These are phyloP conservation scores for Yamadazyma sp. DNA, from an alignment of 805 yeast species.

Conservation along the genomic window DNA sequence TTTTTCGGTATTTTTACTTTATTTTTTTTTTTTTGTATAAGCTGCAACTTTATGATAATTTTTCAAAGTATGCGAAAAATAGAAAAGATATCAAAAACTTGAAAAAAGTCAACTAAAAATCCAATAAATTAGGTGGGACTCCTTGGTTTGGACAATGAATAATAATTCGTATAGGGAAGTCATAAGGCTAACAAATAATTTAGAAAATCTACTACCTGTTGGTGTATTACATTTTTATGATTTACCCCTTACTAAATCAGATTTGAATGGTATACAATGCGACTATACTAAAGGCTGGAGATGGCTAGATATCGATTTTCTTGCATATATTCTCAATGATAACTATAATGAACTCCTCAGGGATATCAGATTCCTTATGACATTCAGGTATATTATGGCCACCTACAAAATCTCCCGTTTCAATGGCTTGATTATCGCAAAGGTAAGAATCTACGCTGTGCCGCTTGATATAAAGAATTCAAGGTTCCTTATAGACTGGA, in stretches of 20 bases:
- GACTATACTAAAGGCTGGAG: constrained; percentile 40
- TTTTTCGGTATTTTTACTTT: no score
- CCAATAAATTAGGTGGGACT: no score
- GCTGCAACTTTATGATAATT: no score
- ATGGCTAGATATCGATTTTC: constrained; percentile 53
- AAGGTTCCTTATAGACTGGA: constrained; percentile 30
- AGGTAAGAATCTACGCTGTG: constrained; percentile 46
- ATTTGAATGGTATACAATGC: constrained; percentile 24
- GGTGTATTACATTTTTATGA: constrained; percentile 48
- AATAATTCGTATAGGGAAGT: constrained; percentile 7
- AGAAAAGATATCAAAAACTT: no score
- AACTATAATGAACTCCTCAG: constrained; percentile 23
- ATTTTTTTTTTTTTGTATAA: no score
- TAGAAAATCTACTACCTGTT: constrained; percentile 38
- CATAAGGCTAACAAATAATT: constrained; percentile 35
- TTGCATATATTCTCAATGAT: constrained; percentile 14
- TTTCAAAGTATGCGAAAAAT: no score
- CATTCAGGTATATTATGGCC: constrained; percentile 38
- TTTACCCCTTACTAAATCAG: constrained; percentile 38
- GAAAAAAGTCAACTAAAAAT: no score
- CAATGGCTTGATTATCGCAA: constrained; percentile 15
- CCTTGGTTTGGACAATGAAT: no score
- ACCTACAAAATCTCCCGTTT: constrained; percentile 35
- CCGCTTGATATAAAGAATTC: constrained; percentile 43
- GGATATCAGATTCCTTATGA: constrained; percentile 43